phyloP scores from a whole-genome alignment of 768 basidiomycete species.

The Suillus weaverae region DNA sequence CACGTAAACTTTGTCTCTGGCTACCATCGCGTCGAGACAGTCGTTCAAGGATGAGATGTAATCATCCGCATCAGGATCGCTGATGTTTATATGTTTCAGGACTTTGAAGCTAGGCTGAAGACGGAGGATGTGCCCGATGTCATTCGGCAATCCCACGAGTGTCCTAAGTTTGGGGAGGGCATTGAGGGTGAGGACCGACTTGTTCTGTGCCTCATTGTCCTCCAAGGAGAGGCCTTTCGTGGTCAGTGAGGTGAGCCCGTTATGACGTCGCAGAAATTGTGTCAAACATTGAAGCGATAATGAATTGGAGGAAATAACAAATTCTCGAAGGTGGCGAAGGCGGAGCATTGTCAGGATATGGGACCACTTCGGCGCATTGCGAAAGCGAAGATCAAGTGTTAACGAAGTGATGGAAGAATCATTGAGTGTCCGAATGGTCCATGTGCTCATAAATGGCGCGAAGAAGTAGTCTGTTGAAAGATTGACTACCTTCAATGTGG shows the following conservation, averaged over 20 bases:
- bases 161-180: background rate
- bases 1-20: background rate
- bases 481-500: background rate
- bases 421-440: constrained; percentile 3
- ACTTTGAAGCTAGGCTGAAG: background rate
- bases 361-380: background rate
- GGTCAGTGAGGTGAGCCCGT: constrained; percentile 1
- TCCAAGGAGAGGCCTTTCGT: background rate
- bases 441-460: constrained; percentile 3
- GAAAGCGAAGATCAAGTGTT: constrained; percentile 1
- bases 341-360: constrained; percentile 3
- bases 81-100: background rate
- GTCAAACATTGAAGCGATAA: constrained; percentile 1
- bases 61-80: constrained; percentile 1
- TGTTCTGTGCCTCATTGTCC: background rate
- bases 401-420: constrained; percentile 3
- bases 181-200: background rate
- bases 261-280: constrained; percentile 2
- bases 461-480: constrained; percentile 4
- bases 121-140: constrained; percentile 1
- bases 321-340: constrained; percentile 4
- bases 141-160: constrained; percentile 3
- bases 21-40: constrained; percentile 3
- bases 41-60: constrained; percentile 3
- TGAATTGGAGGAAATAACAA: constrained; percentile 3